These are phyloP conservation scores for Daldinia vernicosa DNA, from an alignment of 495 filamentous ascomycete species.

Conservation along the genomic window DNA sequence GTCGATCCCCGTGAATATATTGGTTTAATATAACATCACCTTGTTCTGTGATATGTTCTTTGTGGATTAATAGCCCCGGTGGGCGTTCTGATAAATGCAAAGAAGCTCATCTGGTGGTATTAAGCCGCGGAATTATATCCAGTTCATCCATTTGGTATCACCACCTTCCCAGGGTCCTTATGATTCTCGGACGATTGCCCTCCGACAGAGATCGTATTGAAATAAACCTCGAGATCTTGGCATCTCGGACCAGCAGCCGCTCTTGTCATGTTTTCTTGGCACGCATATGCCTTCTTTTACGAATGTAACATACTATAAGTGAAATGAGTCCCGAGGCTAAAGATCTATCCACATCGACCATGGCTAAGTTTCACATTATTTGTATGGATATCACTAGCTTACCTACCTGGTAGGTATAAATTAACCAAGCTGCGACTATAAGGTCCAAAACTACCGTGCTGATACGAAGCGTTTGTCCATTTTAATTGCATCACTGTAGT, in stretches of 20 bases:
- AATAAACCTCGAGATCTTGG: not conserved
- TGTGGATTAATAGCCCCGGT: not conserved
- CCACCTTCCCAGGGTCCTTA: not conserved
- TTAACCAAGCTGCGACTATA: not conserved
- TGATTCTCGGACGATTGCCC: not conserved
- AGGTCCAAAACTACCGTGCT: not conserved
- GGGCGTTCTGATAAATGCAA: not conserved
- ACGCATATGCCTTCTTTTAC: not conserved
- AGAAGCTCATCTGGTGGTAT: not conserved
- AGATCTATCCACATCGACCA: not conserved
- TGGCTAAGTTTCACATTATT: not conserved
- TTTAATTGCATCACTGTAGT: not conserved
- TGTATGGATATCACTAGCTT: not conserved
- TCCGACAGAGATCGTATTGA: conserved; percentile 1
- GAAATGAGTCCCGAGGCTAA: not conserved
- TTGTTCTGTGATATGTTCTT: not conserved
- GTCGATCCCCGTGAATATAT: not conserved
- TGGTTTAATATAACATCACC: not conserved
- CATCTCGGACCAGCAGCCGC: not conserved
- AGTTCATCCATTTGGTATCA: not conserved
- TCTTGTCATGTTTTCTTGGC: not conserved
- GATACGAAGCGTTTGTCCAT: not conserved
- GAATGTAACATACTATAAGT: not conserved
- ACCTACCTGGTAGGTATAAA: too few species aligned
- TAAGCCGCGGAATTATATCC: not conserved